Evolutionary conservation across 176 grass and related monocot genomes (phyloP), one percentile per base, ranked within the genome.

Genomic region (Typha latifolia): DNA sequence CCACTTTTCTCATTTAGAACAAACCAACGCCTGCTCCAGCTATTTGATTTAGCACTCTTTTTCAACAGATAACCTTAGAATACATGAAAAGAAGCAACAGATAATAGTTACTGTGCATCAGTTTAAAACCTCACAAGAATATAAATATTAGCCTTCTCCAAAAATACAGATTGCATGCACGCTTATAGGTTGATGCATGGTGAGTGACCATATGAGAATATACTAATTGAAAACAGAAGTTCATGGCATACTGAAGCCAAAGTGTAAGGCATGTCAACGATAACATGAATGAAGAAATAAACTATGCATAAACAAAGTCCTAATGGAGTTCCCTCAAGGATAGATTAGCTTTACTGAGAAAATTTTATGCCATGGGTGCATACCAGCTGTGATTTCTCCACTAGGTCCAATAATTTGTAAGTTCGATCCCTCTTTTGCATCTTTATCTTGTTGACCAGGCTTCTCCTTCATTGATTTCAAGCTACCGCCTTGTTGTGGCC

Each of bases 361-460:
- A 16, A 59, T 59, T 59, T 59, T 14, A 19, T 59, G 53, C 16
- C 20, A 15, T 55, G 51, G 51, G 48, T 56, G 16, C 56, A 52
- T 83, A 96, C 87, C 91, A 51, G 87, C 87, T 49, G 77, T 87
- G 66, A 96, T 96, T 96, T 96, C 91, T 78, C 91, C 87, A 63
- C 74, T 64, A 49, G 84, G 68, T 19, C 91, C 91, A 67, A 82
- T 72, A 81, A 96, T 77, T 74, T 90, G 91, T 71, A 90, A 78
- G 72, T 80, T 85, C 49, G 84, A 81, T 64, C 87, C 37, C 21
- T 87, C 79, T 85, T 90, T 96, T 49, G 66, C 61, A 29, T 80
- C 77, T 29, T 81, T 91, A 22, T 79, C 71, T 51, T 66, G 69
- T 48, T 85, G 62, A 64, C 67, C 72, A 48, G 73, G 57, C 78